A percentile compares a stretch with the other conserved stretches of the same genome.
These are phyloP conservation scores for Thalassiosira livingstoniorum DNA, from an alignment of 352 stramenopile species.

Conservation along the genomic window DNA sequence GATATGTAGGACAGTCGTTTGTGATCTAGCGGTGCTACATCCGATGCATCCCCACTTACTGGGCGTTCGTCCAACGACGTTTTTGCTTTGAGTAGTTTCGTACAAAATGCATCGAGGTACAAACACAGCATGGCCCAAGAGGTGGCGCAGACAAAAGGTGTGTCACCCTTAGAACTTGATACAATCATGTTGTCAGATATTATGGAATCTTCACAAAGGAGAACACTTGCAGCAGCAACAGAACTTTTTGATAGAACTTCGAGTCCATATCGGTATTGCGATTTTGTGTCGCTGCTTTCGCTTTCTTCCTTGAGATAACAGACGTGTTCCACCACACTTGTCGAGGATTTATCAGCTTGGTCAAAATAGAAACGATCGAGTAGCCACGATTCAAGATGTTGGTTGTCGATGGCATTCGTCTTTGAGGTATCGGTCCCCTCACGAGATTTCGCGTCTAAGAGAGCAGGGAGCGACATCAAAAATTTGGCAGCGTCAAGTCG, in stretches of 20 bases:
- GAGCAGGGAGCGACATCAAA: constrained; percentile 47
- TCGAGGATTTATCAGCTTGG: constrained; percentile 47
- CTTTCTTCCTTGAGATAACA: constrained; percentile 46
- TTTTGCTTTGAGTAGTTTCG: constrained; percentile 42
- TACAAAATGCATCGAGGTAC: constrained; percentile 58
- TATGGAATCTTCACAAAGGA: constrained; percentile 47
- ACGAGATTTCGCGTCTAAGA: constrained; percentile 49
- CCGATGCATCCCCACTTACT: constrained; percentile 6
- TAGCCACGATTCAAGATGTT: constrained; percentile 59
- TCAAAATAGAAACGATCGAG: constrained; percentile 67
- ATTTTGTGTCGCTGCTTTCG: constrained; percentile 14
- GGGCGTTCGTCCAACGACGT: not conserved
- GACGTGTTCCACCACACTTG: constrained; percentile 54
- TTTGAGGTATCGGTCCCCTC: constrained; percentile 18
- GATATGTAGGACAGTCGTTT: constrained; percentile 38
- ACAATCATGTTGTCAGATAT: constrained; percentile 52
- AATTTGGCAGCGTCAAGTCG: constrained; percentile 44
- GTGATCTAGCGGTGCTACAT: not conserved
- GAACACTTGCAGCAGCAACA: constrained; percentile 22
- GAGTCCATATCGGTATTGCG: constrained; percentile 51
- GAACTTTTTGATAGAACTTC: constrained; percentile 43
- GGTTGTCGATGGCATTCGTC: constrained; percentile 32
- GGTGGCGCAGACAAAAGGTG: constrained; percentile 53
- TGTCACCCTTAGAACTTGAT: constrained; percentile 28
- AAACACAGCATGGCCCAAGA: constrained; percentile 50